These are phyloP conservation scores for Penicillium sclerotigenum DNA, from an alignment of 2,329 filamentous ascomycete genomes.

Conservation along the genomic window DNA sequence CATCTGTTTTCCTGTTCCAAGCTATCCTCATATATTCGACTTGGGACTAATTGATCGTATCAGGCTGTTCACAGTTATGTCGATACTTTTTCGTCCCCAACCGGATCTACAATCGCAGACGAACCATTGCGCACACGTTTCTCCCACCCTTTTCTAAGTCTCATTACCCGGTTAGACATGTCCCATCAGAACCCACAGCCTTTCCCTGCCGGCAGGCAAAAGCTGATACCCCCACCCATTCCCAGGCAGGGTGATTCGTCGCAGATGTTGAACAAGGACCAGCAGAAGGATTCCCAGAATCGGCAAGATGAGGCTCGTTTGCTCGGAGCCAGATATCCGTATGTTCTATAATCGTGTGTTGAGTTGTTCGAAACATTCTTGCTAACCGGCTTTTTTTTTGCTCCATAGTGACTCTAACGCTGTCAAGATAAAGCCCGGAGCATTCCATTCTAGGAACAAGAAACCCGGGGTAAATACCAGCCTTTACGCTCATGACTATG, in stretches of 20 bases:
- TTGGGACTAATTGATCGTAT: constrained; percentile 3
- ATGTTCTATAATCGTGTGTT: neutral
- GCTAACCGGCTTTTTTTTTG: neutral
- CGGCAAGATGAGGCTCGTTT: constrained; percentile 22
- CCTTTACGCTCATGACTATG: neutral
- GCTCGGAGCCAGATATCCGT: constrained; percentile 16
- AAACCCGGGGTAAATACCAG: constrained; percentile 19
- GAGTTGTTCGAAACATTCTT: neutral
- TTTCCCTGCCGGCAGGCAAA: constrained; percentile 4
- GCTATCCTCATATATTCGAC: neutral
- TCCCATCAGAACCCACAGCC: neutral
- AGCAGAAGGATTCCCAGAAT: constrained; percentile 7
- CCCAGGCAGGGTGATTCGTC: constrained; percentile 11
- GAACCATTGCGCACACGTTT: constrained; percentile 13
- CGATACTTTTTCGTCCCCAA: constrained; percentile 8
- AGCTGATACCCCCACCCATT: constrained; percentile 8
- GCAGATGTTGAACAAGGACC: constrained; percentile 18
- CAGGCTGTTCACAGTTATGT: constrained; percentile 22
- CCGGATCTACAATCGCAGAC: constrained; percentile 12
- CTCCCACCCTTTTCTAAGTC: constrained; percentile 11
- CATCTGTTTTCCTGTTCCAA: neutral
- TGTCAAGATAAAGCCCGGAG: constrained; percentile 30
- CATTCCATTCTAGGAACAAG: constrained; percentile 20
- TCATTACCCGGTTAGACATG: constrained; percentile 15
- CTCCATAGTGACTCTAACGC: constrained; percentile 20